Evolutionary conservation across 2,329 filamentous ascomycete species (phyloP).

Genomic region (Claviceps sp.): DNA sequence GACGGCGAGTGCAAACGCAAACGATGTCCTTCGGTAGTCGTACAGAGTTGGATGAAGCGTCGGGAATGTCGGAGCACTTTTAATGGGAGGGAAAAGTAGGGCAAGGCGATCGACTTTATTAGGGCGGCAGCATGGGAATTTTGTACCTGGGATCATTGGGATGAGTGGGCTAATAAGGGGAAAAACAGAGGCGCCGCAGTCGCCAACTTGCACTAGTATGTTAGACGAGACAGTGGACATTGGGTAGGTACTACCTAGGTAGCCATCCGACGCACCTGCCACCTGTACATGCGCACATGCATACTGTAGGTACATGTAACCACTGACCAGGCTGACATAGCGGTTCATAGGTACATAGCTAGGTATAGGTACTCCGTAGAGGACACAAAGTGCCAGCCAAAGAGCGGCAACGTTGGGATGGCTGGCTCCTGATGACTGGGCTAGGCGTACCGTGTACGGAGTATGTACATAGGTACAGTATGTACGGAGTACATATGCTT

Average conservation of each 20-base stretch:
- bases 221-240: background rate
- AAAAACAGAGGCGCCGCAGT: slow-evolving; percentile 2
- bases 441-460: too few relatives aligned
- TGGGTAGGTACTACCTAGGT: too few relatives aligned
- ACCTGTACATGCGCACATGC: too few relatives aligned
- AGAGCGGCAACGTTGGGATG: too few relatives aligned
- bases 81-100: background rate
- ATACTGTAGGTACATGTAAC: too few relatives aligned
- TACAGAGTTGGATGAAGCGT: background rate
- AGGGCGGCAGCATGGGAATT: slow-evolving; percentile 3
- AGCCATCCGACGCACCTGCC: too few relatives aligned
- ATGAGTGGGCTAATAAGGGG: slow-evolving; percentile 5
- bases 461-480: too few relatives aligned
- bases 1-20: background rate
- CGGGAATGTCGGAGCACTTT: background rate
- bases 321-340: too few relatives aligned
- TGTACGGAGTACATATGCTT: background rate
- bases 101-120: background rate
- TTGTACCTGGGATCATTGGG: background rate
- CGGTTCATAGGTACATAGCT: too few relatives aligned
- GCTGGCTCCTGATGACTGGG: too few relatives aligned
- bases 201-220: background rate
- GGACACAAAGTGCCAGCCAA: too few relatives aligned
- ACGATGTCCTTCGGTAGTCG: slow-evolving; percentile 2
- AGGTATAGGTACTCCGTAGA: too few relatives aligned